A percentile compares a stretch with the other conserved stretches of the same genome.
phyloP scores from a whole-genome alignment of 129 eudicot genomes.

The carrot (Daucus carota) region DNA sequence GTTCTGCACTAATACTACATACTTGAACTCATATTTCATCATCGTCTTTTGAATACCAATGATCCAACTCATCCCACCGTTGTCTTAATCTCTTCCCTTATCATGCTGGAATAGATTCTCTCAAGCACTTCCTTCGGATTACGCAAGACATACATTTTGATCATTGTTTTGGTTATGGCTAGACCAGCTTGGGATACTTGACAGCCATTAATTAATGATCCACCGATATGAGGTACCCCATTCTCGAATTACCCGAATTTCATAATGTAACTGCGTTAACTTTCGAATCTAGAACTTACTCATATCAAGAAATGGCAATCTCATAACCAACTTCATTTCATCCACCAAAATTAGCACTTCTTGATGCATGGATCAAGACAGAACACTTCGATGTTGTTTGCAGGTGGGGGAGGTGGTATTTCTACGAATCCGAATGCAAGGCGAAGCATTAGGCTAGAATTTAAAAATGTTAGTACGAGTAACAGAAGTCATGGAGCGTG shows the following conservation, averaged over 20 bases:
- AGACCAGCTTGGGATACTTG: conserved; percentile 70
- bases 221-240: conserved; percentile 61
- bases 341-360: conserved; percentile 54
- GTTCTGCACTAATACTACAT: conserved; percentile 76
- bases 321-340: conserved; percentile 88
- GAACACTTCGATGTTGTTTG: conserved; percentile 52
- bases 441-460: conserved; percentile 72
- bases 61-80: conserved; percentile 59
- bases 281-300: conserved; percentile 61
- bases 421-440: conserved; percentile 59
- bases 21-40: conserved; percentile 85
- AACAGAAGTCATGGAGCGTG: conserved; percentile 13
- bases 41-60: conserved; percentile 76
- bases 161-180: conserved; percentile 69
- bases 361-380: conserved; percentile 66
- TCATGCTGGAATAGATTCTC: conserved; percentile 55
- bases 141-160: too few relatives aligned
- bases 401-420: conserved; percentile 91
- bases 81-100: conserved; percentile 74
- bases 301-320: conserved; percentile 71
- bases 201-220: conserved; percentile 49
- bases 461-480: conserved; percentile 23
- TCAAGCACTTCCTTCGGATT: conserved; percentile 50
- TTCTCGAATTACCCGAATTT: conserved; percentile 59
- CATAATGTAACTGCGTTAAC: conserved; percentile 56